Conservation (phyloP, 768 basidiomycete species). For the Amyloporia xantha region DNA sequence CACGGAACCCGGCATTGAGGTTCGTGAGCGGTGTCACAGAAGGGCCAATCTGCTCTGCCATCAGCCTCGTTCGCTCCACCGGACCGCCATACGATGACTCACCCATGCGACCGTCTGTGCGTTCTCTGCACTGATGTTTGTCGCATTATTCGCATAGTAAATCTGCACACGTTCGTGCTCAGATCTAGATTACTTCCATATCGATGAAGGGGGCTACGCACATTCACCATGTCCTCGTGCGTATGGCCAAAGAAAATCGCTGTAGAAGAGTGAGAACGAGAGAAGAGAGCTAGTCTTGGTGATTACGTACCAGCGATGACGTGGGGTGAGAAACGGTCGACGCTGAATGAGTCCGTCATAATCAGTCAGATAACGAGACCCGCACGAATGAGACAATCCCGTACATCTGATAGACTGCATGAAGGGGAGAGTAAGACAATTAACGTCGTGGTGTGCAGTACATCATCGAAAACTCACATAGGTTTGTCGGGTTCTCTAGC, state of each 20-base stretch:
- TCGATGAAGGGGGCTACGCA: constrained; percentile 20
- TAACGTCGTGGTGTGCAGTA: too few species aligned
- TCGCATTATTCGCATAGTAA: constrained; percentile 68
- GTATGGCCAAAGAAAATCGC: constrained; percentile 76
- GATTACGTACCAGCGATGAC: constrained; percentile 57
- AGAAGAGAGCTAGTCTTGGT: background rate
- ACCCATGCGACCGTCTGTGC: constrained; percentile 49
- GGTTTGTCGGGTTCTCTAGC: constrained; percentile 54
- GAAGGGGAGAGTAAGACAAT: background rate
- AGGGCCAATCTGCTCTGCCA: constrained; percentile 53
- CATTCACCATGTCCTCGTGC: constrained; percentile 64
- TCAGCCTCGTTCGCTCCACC: too few species aligned
- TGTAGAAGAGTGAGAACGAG: constrained; percentile 14
- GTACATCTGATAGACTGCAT: constrained; percentile 42
- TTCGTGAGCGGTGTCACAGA: constrained; percentile 63
- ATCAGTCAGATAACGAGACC: background rate
- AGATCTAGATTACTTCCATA: too few species aligned
- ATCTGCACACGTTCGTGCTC: constrained; percentile 33
- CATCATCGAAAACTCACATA: constrained; percentile 35
- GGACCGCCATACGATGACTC: constrained; percentile 14
- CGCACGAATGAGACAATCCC: constrained; percentile 5
- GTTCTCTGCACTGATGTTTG: constrained; percentile 44
- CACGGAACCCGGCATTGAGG: constrained; percentile 65
- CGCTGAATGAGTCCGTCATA: constrained; percentile 29
- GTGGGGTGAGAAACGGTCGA: constrained; percentile 71